These are phyloP conservation scores for Chaetomidium leptoderma DNA, from an alignment of 495 filamentous ascomycete genomes.

Conservation along the genomic window DNA sequence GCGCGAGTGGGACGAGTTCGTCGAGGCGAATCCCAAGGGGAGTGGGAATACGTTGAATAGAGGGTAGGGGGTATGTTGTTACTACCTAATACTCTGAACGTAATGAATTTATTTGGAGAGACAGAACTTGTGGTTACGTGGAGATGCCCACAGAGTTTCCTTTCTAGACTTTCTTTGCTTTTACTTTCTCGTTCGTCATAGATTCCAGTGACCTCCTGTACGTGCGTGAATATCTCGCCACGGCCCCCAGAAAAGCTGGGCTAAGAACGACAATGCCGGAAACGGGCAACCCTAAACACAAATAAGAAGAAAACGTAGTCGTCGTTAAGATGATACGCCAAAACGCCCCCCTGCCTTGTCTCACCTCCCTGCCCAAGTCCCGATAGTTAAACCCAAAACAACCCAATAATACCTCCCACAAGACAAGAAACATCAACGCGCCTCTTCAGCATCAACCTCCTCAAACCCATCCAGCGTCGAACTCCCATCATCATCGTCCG, in stretches of 20 bases:
- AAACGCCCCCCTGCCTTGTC: neutral
- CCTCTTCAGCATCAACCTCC: slow-evolving; percentile 4
- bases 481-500: slow-evolving; percentile 8
- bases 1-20: slow-evolving; percentile 91
- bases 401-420: neutral
- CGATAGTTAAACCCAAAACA: no score
- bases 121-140: no score
- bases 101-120: no score
- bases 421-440: neutral
- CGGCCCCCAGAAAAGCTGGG: no score
- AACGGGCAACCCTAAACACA: no score
- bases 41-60: slow-evolving; percentile 84
- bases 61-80: slow-evolving; percentile 49
- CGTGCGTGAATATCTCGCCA: no score
- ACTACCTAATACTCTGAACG: no score
- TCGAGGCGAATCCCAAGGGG: slow-evolving; percentile 81
- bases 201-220: no score
- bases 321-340: neutral
- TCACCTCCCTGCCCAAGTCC: neutral
- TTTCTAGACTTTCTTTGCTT: no score
- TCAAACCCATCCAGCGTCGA: slow-evolving; percentile 28
- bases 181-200: no score
- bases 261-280: no score
- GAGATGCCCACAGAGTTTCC: no score
- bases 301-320: neutral